Evolutionary conservation across 352 stramenopile species (phyloP), one percentile per base, ranked within the genome.

Genomic region (Thraustochytrium sp.): DNA sequence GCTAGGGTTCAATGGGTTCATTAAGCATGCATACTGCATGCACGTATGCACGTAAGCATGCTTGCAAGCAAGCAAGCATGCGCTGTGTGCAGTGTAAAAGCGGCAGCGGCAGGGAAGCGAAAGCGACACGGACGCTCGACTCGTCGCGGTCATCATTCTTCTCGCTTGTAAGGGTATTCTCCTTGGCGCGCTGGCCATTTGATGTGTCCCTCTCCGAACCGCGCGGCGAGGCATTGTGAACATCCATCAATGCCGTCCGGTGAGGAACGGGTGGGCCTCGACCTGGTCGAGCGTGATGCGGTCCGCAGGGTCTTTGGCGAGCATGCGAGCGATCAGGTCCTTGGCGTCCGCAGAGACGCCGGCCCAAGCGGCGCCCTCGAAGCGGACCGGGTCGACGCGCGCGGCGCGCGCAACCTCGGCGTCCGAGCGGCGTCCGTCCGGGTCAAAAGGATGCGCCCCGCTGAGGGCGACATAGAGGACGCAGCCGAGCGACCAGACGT

Each of bases 401-500:
- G 31, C 68, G 26, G 68, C 42, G 5, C 68, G 68, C 49, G 53
- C 40, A 13, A 80, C 44, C 8, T 8, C 40, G 1, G 68, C 42
- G 38, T 80, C 68, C 0, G 68, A 65, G 4, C 68, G 34, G 4
- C 3, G n/a, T 4, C 68, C 68, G 23, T 26, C 5, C 23, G 42
- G 42, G 34, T 80, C 68, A 86, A 97, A 97, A 61, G 93, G 93
- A 63, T 93, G 96, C 51, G 85, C 88, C 23, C 93, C 93, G 5
- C 91, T 94, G 34, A 96, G 86, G 89, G 96, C 92, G 84, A 96
- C 92, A 65, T 95, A 96, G n/a, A 96, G 64, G 29, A 96, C 77
- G 23, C 96, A 91, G 61, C 93, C 93, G 65, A 95, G 92, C 68
- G 92, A 95, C 92, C 92, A 96, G 91, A 92, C 96, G 85, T 96